Base-by-base conservation (phyloP, 805 yeast genomes). In the Wickerhamomyces queroliae region DNA sequence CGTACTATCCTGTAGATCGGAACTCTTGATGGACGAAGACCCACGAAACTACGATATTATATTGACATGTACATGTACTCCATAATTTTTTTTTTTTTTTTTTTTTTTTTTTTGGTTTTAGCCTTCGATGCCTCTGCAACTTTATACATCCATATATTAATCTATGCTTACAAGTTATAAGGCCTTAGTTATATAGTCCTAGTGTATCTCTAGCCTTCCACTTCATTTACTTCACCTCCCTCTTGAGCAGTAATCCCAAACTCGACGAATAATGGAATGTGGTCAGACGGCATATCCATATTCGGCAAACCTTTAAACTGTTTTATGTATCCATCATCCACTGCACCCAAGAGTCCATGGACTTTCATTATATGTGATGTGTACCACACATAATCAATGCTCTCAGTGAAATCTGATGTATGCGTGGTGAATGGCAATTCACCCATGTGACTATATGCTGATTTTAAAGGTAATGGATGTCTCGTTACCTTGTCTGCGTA, bases 301-400 rank as follows among this genome's bases (percentile, higher is more conserved):
- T 87, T 87, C 16, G 99, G 99, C 62, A 93, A 80, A 7, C 98
- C 99, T 57, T 93, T 83, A 45, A 79, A 79, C 48, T 80, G 80
- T 40, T 74, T 67, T 34, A 82, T 71, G 59, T 93, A 93, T 4
- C 82, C 84, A 34, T 71, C 71, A 58, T 91, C 97, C 31, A 90
- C 77, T 50, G 79, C 78, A 21, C 96, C 98, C 39, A 91, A 67
- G 52, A 93, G 65, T 8, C 96, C 97, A 50, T 80, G 80, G 8
- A 93, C 95, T 41, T 81, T 76, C 45, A 93, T 68, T n/a, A 79
- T 70, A 12, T 80, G 71, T 8, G 95, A 83, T 2, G 96, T 78
- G 63, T 85, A 89, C 96, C 98, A 95, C 42, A 93, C 81, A 59
- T 93, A 93, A 66, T 93, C 99, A 63, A 93, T 87, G 30, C 82